Evolutionary conservation across 148 eudicot genomes (phyloP), one percentile per base, ranked within the genome.

Genomic region (Fallopia convolvulus): DNA sequence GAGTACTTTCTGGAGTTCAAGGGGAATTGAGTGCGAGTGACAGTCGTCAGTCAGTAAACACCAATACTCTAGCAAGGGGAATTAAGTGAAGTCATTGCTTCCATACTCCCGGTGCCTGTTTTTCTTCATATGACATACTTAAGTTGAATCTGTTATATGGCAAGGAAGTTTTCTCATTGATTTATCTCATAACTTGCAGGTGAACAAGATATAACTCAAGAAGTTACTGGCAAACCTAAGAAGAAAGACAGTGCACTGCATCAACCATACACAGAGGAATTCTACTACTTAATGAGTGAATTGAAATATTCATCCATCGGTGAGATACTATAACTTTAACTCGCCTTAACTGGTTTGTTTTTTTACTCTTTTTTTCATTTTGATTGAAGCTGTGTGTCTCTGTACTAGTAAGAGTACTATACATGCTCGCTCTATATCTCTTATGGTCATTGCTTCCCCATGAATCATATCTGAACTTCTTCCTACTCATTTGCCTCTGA

Each of bases 181-280:
- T 68, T 39, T 9, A 32, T 68, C 21, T 68, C 21, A 36, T 68
- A 33, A 68, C 20, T 36, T 68, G 72, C 89, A 95, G 99, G 97
- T 92, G 83, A 95, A 89, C 80, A 95, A 92, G 84, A 92, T 89
- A 77, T 90, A 90, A 74, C 79, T 90, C 77, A 88, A 87, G 90
- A 91, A 81, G 66, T 73, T 18, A 46, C 80, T 89, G 32, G 82
- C 79, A 58, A 58, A 83, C 86, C 41, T 36, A 85, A 85, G 2
- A 55, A 18, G 60, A 55, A 18, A 18, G 21, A 18, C 23, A n/a
- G 2, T 18, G 21, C 10, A 17, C 74, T 18, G 42, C 15, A 21
- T 3, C 26, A 4, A 32, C 6, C 30, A 14, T 41, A 33, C 6
- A 17, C 77, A 70, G 6, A 74, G 32, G 21, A 30, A 36, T 32